A percentile compares a stretch with the other conserved stretches of the same genome.
These are phyloP conservation scores for Mucor piriformis DNA, from an alignment of 371 early-diverging fungal species.

Conservation along the genomic window DNA sequence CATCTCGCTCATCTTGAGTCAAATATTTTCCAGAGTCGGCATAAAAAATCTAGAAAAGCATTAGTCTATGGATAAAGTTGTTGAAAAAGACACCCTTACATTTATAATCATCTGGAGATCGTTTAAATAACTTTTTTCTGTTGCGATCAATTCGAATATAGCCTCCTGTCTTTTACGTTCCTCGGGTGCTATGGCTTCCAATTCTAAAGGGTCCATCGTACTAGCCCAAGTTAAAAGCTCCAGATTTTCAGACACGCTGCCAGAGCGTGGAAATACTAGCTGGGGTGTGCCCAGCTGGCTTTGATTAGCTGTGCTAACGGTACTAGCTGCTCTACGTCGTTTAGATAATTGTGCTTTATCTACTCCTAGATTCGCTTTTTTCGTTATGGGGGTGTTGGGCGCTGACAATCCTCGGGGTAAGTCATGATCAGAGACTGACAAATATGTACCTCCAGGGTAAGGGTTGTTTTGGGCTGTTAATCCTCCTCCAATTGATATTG, in stretches of 20 bases:
- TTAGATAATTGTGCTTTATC: constrained; percentile 33
- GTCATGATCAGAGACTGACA: constrained; percentile 20
- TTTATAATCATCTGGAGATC: constrained; percentile 84
- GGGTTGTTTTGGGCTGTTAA: not conserved
- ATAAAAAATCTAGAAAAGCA: constrained; percentile 49
- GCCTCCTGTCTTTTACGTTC: constrained; percentile 88
- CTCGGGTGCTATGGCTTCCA: constrained; percentile 43
- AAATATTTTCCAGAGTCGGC: constrained; percentile 47
- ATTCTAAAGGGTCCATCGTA: constrained; percentile 45
- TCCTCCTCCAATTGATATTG: constrained; percentile 4
- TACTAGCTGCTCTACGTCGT: constrained; percentile 50
- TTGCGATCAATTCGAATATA: constrained; percentile 84
- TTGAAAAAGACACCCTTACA: constrained; percentile 40
- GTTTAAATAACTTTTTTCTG: constrained; percentile 81
- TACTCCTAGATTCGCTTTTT: constrained; percentile 34
- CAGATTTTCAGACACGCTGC: constrained; percentile 25
- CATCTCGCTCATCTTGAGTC: constrained; percentile 43
- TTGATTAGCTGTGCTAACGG: constrained; percentile 31
- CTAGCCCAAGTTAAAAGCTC: constrained; percentile 48
- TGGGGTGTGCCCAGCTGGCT: constrained; percentile 17
- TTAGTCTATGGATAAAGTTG: not conserved
- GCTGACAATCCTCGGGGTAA: constrained; percentile 35
- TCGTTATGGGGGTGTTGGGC: constrained; percentile 49
- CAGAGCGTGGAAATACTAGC: constrained; percentile 13
- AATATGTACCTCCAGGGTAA: constrained; percentile 1